phyloP scores from a whole-genome alignment of 2,329 filamentous ascomycete genomes.

The Sarocladium kiliense region DNA sequence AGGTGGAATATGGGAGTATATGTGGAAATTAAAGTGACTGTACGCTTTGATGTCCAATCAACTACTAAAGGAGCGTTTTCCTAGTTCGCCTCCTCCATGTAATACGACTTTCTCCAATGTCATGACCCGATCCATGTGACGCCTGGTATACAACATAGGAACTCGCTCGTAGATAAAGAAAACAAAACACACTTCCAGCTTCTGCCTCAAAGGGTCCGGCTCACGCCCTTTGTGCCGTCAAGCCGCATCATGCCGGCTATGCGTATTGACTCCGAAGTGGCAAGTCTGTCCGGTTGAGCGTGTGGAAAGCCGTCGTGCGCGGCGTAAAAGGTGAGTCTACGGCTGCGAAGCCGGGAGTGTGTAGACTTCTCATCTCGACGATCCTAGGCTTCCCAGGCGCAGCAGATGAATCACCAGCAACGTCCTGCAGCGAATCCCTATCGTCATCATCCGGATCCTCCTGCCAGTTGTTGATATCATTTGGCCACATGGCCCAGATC shows the following conservation, averaged over 20 bases:
- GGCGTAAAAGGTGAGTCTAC: constrained; percentile 52
- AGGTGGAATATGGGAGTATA: not conserved
- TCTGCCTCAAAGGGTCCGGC: too few relatives aligned
- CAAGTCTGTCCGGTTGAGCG: constrained; percentile 50
- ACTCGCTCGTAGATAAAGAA: not conserved
- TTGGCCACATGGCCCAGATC: constrained; percentile 53
- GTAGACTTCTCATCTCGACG: constrained; percentile 56
- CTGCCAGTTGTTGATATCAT: constrained; percentile 44
- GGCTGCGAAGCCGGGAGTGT: constrained; percentile 10
- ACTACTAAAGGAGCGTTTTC: not conserved
- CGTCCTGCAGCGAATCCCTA: constrained; percentile 9
- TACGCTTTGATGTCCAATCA: not conserved
- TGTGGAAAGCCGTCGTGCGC: constrained; percentile 62
- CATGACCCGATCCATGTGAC: not conserved
- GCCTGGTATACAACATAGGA: constrained; percentile 8
- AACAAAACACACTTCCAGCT: not conserved
- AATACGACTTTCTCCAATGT: not conserved
- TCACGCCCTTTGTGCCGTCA: too few relatives aligned
- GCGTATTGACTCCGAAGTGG: constrained; percentile 38
- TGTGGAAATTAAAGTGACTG: not conserved
- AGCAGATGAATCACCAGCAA: constrained; percentile 16
- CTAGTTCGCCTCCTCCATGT: not conserved
- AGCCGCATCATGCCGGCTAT: not conserved
- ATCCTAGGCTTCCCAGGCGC: constrained; percentile 37
- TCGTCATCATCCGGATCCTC: constrained; percentile 36